Base-by-base conservation (phyloP, 805 yeast species). In the Candida manassasensis region DNA sequence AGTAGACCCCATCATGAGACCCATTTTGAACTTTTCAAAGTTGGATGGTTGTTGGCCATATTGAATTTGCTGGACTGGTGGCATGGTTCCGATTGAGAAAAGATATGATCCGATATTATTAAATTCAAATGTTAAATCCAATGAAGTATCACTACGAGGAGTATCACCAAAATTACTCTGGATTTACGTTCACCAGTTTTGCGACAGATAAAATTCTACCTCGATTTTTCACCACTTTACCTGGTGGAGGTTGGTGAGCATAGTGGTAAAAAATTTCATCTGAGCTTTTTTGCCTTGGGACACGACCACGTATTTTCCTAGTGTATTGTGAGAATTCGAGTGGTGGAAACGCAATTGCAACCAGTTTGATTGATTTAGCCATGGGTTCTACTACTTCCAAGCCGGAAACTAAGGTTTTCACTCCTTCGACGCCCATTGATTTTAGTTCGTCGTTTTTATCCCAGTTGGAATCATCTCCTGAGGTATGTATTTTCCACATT, bases 11-110 rank as follows among this genome's bases (percentile, higher is more conserved):
- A 93, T 93, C 69, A 90, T 68, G 42, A 88, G 81, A 37, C 99
- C 99, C 97, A 93, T 93, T 67, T 93, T 93, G 77, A 93, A 85
- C 68, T 93, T 93, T 38, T 93, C 96, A 67, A 89, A 87, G 62
- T 83, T 79, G 32, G 96, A 83, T 38, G 94, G 80, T 21, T 63
- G 68, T 30, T 52, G 56, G 15, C 53, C 67, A 44, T 69, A 70
- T 55, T 78, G 82, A 41, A 74, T 71, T 61, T 80, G 84, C 58
- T 73, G 84, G 45, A 78, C 81, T 57, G 88, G 88, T 41, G 79
- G 79, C 78, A 73, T 72, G 24, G 12, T 34, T 29, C 19, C 28
- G 19, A 32, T 22, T 19, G 24, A 26, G 7, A 13, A 29, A 18
- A 29, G 15, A 19, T n/a, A n/a, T 16, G 17, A 4, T 15, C 36